Base-by-base conservation (phyloP, 345 rosid species). In the Microthlaspi erraticum region DNA sequence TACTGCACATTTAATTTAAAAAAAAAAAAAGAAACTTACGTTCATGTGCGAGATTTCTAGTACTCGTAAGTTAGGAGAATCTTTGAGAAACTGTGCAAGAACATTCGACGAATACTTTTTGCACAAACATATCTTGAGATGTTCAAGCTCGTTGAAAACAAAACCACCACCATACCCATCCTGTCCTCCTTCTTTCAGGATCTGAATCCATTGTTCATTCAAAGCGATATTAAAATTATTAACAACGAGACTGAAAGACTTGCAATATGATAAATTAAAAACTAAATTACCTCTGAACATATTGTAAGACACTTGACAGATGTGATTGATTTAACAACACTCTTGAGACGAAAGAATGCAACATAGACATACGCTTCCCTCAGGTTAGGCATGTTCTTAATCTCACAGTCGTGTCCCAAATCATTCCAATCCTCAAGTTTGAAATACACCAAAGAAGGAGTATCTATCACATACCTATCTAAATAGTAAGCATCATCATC, bases 11-110 rank as follows among this genome's bases (percentile, higher is more conserved):
- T 34, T 6, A 9, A 7, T 1, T 9, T 6, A 34, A n/a, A n/a
- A 1, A 34, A 34, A 34, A 7, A 34, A 34, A 7, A 34, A 20
- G 6, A 19, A 10, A 59, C 49, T 59, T 39, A 59, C 64, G 3
- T 39, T 10, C 8, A 23, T 0, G 8, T 1, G 2, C 1, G 18
- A 41, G 49, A 60, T 5, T 34, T 41, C 13, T 23, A 41, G 2
- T 17, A 41, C 50, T 41, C 50, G 50, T n/a, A 60, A 60, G 1
- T 60, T 60, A n/a, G 65, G 65, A 23, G 65, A 60, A n/a, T 26
- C n/a, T 5, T 43, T 29, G 10, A 43, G 39, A 1, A 61, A 9
- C 2, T 42, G 3, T 26, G 6, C 1, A 26, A 43, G 39, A 26
- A 29, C 14, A 9, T 43, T 43, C 4, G 0, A 43, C 0, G 14